Percentiles rank a stretch among this genome's conserved stretches.
phyloP scores from a whole-genome alignment of 495 filamentous ascomycete species.

The Hypoxylon cercidicola region DNA sequence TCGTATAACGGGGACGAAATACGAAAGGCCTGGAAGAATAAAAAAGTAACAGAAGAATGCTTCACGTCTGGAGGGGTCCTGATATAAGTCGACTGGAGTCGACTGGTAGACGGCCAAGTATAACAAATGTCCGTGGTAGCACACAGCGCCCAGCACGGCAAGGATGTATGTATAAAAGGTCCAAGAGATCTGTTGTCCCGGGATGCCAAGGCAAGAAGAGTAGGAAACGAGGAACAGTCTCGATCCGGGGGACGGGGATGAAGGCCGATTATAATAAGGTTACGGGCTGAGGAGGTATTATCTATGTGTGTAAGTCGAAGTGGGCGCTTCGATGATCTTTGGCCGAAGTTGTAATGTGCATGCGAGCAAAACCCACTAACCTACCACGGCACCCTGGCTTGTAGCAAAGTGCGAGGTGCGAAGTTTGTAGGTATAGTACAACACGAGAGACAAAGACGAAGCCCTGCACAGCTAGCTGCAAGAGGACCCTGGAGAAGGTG shows the following conservation, averaged over 20 bases:
- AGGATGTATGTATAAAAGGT: conserved; percentile 29
- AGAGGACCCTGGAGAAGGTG: conserved; percentile 36
- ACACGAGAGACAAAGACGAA: conserved; percentile 6
- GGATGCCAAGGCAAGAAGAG: conserved; percentile 44
- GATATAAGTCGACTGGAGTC: conserved; percentile 25
- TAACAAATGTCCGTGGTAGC: conserved; percentile 36
- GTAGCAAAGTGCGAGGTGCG: conserved; percentile 26
- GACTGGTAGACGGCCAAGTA: conserved; percentile 21
- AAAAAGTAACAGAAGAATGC: conserved; percentile 18
- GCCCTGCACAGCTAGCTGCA: conserved; percentile 36
- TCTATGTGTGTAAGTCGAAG: conserved; percentile 14
- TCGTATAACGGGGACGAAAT: conserved; percentile 9
- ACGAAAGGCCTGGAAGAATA: conserved; percentile 2
- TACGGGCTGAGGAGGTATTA: conserved; percentile 17
- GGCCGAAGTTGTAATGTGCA: conserved; percentile 43
- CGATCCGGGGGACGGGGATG: conserved; percentile 28
- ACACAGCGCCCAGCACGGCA: conserved; percentile 22
- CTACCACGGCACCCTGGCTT: conserved; percentile 35
- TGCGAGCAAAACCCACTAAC: conserved; percentile 41
- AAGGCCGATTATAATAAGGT: conserved; percentile 37
- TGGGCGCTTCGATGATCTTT: conserved; percentile 37
- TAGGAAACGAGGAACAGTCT: conserved; percentile 15
- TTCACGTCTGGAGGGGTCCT: conserved; percentile 42
- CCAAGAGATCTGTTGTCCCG: conserved; percentile 43
- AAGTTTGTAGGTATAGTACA: conserved; percentile 32